These are phyloP conservation scores for Diospyros kaki DNA, from an alignment of 148 eudicot genomes.

Conservation along the genomic window DNA sequence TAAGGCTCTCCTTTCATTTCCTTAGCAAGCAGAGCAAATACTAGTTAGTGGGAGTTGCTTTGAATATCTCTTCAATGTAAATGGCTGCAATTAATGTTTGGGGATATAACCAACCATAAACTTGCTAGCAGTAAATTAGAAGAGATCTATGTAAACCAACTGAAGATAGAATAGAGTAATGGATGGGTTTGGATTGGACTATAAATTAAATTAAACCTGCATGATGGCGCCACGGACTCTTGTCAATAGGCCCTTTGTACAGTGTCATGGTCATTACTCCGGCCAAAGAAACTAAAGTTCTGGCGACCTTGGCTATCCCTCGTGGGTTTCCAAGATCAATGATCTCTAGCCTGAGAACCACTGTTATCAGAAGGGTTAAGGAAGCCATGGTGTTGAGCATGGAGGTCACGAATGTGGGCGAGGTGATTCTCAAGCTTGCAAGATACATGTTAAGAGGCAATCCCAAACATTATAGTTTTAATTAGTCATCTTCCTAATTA, in stretches of 20 bases:
- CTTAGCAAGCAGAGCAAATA: too few species aligned
- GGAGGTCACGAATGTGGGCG: conserved; percentile 70
- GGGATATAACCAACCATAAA: too few species aligned
- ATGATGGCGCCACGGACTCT: conserved; percentile 31
- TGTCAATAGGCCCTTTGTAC: conserved; percentile 53
- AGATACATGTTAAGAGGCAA: conserved; percentile 74
- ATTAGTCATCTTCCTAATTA: neutral
- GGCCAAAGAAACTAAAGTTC: conserved; percentile 54
- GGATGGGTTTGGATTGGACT: too few species aligned
- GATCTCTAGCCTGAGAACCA: conserved; percentile 61
- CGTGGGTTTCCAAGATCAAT: conserved; percentile 46
- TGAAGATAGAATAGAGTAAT: too few species aligned
- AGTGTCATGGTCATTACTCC: conserved; percentile 69
- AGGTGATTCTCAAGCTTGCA: conserved; percentile 67
- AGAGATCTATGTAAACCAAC: too few species aligned
- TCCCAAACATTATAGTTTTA: conserved; percentile 34
- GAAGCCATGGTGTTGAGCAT: conserved; percentile 68
- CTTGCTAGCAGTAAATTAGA: too few species aligned
- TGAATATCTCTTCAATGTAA: conserved; percentile 64
- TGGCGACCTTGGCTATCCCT: conserved; percentile 58
- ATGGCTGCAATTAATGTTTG: conserved; percentile 37
- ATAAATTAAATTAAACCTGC: conserved; percentile 42
- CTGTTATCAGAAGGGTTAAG: conserved; percentile 63
- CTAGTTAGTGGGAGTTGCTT: conserved; percentile 57
- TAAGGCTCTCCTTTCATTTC: too few species aligned